phyloP scores from a whole-genome alignment of 495 filamentous ascomycete species.

The Paragyromitra xinjiangensis region DNA sequence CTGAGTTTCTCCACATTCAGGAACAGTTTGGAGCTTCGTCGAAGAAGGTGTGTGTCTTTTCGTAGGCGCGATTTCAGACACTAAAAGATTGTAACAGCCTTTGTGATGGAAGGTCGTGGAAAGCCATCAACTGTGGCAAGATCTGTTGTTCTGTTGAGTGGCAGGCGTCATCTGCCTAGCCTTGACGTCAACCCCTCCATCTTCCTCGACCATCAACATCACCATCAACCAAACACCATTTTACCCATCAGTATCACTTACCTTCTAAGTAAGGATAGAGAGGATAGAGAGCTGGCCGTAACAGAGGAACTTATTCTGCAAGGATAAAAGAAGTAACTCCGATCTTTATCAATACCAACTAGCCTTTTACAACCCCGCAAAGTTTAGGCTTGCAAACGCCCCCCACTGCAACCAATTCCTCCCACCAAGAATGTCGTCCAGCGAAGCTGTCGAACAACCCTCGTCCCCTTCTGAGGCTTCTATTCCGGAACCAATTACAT shows the following conservation, averaged over 20 bases:
- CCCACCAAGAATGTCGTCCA: constrained; percentile 43
- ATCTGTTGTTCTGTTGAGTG: background rate
- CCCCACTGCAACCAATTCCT: background rate
- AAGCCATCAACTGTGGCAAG: constrained; percentile 5
- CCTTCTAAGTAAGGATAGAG: background rate
- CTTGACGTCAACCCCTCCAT: constrained; percentile 45
- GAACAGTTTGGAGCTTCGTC: constrained; percentile 9
- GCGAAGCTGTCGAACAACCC: constrained; percentile 33
- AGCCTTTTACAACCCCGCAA: constrained; percentile 22
- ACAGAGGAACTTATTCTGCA: background rate
- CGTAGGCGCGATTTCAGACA: background rate
- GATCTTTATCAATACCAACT: constrained; percentile 2
- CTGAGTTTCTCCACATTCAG: constrained; percentile 1
- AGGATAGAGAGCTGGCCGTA: background rate
- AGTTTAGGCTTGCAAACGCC: background rate
- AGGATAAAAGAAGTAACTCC: constrained; percentile 1
- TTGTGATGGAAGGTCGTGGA: constrained; percentile 28
- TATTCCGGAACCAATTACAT: constrained; percentile 70
- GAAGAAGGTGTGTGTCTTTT: background rate
- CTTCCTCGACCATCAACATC: constrained; percentile 12
- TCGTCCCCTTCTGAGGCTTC: constrained; percentile 58
- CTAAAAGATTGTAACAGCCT: background rate
- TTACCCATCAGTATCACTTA: background rate
- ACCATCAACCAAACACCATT: constrained; percentile 6
- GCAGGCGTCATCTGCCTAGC: constrained; percentile 37